Percentiles rank a stretch among this genome's conserved stretches.
These are phyloP conservation scores for Spencermartinsiella ligniputridi DNA, from an alignment of 1,139 yeast species.

Conservation along the genomic window DNA sequence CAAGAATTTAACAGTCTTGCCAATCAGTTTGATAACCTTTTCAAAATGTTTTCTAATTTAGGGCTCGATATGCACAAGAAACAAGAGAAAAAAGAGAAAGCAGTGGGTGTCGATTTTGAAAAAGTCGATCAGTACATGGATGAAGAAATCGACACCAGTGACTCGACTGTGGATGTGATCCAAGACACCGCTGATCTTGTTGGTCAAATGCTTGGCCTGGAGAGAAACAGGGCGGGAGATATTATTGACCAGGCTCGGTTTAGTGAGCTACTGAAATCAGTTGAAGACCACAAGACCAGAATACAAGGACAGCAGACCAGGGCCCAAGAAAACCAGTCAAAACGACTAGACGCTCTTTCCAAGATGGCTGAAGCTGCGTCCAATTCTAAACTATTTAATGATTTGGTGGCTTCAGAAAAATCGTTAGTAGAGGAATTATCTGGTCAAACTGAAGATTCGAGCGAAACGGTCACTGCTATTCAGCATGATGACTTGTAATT, in stretches of 20 bases:
- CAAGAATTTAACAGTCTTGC: conserved; percentile 1
- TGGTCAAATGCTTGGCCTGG: conserved; percentile 3
- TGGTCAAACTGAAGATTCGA: background rate
- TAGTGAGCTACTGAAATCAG: background rate
- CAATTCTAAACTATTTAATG: conserved; percentile 23
- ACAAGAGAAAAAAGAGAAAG: background rate
- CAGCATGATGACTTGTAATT: conserved; percentile 15
- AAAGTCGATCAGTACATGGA: conserved; percentile 8
- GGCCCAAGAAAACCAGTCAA: conserved; percentile 27
- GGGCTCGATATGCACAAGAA: conserved; percentile 9
- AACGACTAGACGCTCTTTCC: conserved; percentile 20
- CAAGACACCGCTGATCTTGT: conserved; percentile 4
- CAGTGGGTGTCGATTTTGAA: conserved; percentile 6
- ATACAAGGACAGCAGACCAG: conserved; percentile 5
- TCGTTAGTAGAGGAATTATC: background rate
- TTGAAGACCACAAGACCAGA: conserved; percentile 1
- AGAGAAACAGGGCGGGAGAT: conserved; percentile 2
- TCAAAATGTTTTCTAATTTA: conserved; percentile 6
- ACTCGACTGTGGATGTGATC: background rate
- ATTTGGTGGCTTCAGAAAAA: background rate
- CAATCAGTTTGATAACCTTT: background rate
- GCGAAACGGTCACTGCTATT: background rate
- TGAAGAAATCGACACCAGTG: conserved; percentile 6
- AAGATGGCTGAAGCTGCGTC: conserved; percentile 20
- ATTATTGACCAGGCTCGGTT: conserved; percentile 3